Evolutionary conservation across 2,329 filamentous ascomycete genomes (phyloP).

Genomic region (Colletotrichum sp.): DNA sequence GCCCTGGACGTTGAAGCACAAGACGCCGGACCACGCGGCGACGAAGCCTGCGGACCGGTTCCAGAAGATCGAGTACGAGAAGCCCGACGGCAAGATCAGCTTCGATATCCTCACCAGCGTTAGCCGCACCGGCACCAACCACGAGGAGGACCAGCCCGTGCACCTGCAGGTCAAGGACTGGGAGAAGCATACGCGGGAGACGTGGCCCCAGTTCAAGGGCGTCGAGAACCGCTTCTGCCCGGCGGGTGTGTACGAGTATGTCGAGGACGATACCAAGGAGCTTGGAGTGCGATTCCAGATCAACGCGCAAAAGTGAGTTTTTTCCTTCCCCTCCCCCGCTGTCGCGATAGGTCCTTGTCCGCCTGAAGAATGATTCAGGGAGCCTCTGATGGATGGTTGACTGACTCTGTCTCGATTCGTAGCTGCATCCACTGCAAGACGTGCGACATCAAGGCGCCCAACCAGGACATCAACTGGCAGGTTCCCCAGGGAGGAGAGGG

Average conservation of each 20-base stretch:
- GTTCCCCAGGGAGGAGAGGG: slow-evolving; percentile 91
- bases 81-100: slow-evolving; percentile 92
- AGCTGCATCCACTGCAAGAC: slow-evolving; percentile 99
- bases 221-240: slow-evolving; percentile 97
- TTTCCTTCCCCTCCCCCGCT: neutral
- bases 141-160: slow-evolving; percentile 97
- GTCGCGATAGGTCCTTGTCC: neutral
- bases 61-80: slow-evolving; percentile 92
- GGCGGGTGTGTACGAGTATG: slow-evolving; percentile 96
- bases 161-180: slow-evolving; percentile 95
- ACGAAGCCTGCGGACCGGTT: slow-evolving; percentile 83
- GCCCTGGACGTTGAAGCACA: slow-evolving; percentile 93
- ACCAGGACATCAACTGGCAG: slow-evolving; percentile 97
- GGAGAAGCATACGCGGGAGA: slow-evolving; percentile 84
- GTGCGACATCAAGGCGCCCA: slow-evolving; percentile 97
- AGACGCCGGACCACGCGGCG: slow-evolving; percentile 74
- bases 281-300: slow-evolving; percentile 96
- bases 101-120: slow-evolving; percentile 98
- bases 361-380: neutral
- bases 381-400: neutral
- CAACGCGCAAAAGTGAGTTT: slow-evolving; percentile 91
- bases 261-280: slow-evolving; percentile 88
- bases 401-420: neutral
- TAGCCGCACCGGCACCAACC: slow-evolving; percentile 93
- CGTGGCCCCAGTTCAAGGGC: slow-evolving; percentile 89